A percentile compares a stretch with the other conserved stretches of the same genome.
These are phyloP conservation scores for Poa pratensis DNA, from an alignment of 176 grass and related monocot species.

Conservation along the genomic window DNA sequence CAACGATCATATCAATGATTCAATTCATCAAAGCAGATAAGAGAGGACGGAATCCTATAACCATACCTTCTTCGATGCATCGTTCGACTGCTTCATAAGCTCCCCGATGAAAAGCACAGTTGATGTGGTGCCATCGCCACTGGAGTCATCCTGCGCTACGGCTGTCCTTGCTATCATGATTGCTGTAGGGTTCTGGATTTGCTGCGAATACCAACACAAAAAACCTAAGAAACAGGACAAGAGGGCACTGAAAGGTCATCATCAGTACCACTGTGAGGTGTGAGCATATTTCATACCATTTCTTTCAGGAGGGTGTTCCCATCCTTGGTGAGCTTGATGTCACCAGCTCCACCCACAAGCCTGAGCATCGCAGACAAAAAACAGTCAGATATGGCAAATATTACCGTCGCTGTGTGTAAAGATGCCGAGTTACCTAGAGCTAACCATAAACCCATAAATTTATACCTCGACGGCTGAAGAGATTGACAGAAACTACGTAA, in stretches of 20 bases:
- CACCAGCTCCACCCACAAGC: conserved; percentile 95
- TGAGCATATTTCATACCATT: conserved; percentile 60
- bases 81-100: conserved; percentile 91
- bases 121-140: conserved; percentile 91
- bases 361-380: conserved; percentile 42
- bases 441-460: neutral
- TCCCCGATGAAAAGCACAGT: conserved; percentile 97
- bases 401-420: neutral
- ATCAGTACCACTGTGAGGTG: neutral
- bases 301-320: conserved; percentile 97
- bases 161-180: conserved; percentile 98
- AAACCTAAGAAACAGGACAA: neutral
- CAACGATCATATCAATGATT: neutral
- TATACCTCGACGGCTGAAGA: neutral
- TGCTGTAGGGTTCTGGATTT: conserved; percentile 98
- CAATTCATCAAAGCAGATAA: neutral
- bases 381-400: neutral
- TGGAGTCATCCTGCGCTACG: conserved; percentile 80
- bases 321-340: conserved; percentile 98
- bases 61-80: conserved; percentile 83
- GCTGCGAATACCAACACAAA: conserved; percentile 39
- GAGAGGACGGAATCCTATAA: neutral
- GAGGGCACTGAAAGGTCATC: neutral
- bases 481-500: neutral
- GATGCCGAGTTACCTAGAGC: neutral